phyloP scores from a whole-genome alignment of 2,329 filamentous ascomycete genomes.

The Sclerotinia glacialis region DNA sequence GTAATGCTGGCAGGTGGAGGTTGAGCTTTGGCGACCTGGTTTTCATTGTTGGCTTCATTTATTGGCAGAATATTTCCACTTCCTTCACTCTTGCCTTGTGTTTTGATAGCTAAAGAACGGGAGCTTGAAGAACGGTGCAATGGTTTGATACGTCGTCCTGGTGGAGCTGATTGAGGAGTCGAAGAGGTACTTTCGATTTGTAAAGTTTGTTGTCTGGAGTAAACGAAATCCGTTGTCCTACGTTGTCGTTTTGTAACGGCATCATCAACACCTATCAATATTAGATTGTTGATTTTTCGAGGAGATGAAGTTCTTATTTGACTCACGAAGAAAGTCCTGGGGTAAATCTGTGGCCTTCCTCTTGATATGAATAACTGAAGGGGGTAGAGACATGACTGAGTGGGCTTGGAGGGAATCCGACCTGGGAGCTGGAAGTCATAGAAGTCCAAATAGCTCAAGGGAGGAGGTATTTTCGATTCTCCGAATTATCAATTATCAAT shows the following conservation, averaged over 20 bases:
- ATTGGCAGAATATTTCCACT: neutral
- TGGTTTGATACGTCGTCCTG: conserved; percentile 29
- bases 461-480: neutral
- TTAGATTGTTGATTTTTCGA: too few relatives aligned
- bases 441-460: neutral
- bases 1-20: neutral
- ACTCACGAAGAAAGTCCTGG: conserved; percentile 39
- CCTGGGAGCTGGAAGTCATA: neutral
- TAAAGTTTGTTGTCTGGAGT: conserved; percentile 32
- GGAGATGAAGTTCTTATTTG: neutral
- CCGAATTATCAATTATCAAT: too few relatives aligned
- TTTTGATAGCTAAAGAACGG: conserved; percentile 13
- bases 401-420: neutral
- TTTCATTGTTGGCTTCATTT: conserved; percentile 6
- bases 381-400: conserved; percentile 37
- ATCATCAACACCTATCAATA: conserved; percentile 36
- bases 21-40: neutral
- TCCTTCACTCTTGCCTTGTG: neutral
- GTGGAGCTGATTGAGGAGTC: conserved; percentile 18
- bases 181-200: conserved; percentile 13
- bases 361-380: conserved; percentile 38
- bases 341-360: conserved; percentile 39
- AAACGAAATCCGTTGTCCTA: conserved; percentile 34
- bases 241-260: conserved; percentile 32
- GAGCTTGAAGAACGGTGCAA: conserved; percentile 26